Conservation (phyloP, 306 rosid genomes). For the Begonia peltatifolia region DNA sequence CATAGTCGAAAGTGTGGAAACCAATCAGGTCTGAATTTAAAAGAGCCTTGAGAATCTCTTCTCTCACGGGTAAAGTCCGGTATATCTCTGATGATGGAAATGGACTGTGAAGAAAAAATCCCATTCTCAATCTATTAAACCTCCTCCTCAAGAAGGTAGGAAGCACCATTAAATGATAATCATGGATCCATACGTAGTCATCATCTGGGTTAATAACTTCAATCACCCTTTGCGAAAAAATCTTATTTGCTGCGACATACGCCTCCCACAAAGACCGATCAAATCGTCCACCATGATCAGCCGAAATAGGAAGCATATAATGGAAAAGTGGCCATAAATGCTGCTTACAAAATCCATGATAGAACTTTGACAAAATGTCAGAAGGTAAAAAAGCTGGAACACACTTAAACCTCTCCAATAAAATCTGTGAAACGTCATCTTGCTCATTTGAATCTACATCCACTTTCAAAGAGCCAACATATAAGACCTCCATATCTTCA, state of each 20-base stretch:
- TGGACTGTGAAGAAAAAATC: slow-evolving; percentile 54
- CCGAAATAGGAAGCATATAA: slow-evolving; percentile 57
- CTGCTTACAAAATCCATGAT: slow-evolving; percentile 62
- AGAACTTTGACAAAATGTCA: slow-evolving; percentile 35
- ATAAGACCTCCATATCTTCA: slow-evolving; percentile 52
- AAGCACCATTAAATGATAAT: slow-evolving; percentile 59
- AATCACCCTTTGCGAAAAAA: slow-evolving; percentile 51
- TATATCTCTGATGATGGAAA: slow-evolving; percentile 60
- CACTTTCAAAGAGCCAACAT: slow-evolving; percentile 44
- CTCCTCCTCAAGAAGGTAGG: slow-evolving; percentile 56
- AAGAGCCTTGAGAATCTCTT: slow-evolving; percentile 54
- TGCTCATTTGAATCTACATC: slow-evolving; percentile 39
- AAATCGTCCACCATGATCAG: slow-evolving; percentile 45
- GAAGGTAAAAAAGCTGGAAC: slow-evolving; percentile 51
- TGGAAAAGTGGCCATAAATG: slow-evolving; percentile 61
- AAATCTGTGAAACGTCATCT: slow-evolving; percentile 42
- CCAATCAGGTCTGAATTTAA: slow-evolving; percentile 55
- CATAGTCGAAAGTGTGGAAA: slow-evolving; percentile 61
- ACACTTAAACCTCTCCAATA: slow-evolving; percentile 51
- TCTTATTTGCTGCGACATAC: slow-evolving; percentile 54
- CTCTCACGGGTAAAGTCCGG: slow-evolving; percentile 55
- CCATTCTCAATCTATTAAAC: slow-evolving; percentile 49
- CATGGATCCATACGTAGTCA: slow-evolving; percentile 61
- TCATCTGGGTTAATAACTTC: slow-evolving; percentile 58
- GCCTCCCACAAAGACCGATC: slow-evolving; percentile 62